phyloP scores from a whole-genome alignment of 805 yeast species.

The Candida sakaeoensis region DNA sequence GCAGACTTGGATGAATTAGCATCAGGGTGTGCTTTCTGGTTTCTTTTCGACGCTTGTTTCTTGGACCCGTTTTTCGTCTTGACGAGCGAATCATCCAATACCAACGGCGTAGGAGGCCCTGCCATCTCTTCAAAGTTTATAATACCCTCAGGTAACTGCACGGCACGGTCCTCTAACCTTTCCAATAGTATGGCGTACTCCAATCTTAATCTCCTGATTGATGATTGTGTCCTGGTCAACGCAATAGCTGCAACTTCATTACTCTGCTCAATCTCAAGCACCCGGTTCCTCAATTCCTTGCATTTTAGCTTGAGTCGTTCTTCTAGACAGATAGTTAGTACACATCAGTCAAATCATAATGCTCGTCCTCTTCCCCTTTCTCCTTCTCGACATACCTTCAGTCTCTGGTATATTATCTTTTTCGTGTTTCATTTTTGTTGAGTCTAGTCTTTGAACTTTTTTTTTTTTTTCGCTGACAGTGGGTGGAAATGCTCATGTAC shows the following conservation, averaged over 20 bases:
- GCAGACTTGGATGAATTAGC: constrained; percentile 62
- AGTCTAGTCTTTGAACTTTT: no score
- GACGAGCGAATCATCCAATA: constrained; percentile 30
- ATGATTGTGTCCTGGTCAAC: constrained; percentile 68
- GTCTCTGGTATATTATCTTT: constrained; percentile 34
- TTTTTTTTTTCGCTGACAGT: no score
- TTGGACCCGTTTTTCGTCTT: constrained; percentile 17
- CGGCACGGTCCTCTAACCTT: constrained; percentile 61
- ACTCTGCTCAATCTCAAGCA: constrained; percentile 67
- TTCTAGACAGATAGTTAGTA: constrained; percentile 16
- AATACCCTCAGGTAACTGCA: constrained; percentile 23
- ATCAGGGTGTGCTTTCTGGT: constrained; percentile 21
- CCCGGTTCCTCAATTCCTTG: constrained; percentile 63
- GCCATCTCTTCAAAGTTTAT: constrained; percentile 32
- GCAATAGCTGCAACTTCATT: constrained; percentile 76
- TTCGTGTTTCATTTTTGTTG: constrained; percentile 9
- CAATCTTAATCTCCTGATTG: constrained; percentile 72
- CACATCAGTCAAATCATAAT: no score
- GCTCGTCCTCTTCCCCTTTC: no score
- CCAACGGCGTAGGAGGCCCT: constrained; percentile 37
- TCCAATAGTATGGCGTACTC: constrained; percentile 82
- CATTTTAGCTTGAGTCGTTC: constrained; percentile 59
- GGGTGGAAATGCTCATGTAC: no score
- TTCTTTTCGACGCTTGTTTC: constrained; percentile 17
- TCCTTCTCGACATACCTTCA: constrained; percentile 32